A percentile compares a stretch with the other conserved stretches of the same genome.
phyloP scores from a whole-genome alignment of 768 basidiomycete species.

The Lactarius quietus region DNA sequence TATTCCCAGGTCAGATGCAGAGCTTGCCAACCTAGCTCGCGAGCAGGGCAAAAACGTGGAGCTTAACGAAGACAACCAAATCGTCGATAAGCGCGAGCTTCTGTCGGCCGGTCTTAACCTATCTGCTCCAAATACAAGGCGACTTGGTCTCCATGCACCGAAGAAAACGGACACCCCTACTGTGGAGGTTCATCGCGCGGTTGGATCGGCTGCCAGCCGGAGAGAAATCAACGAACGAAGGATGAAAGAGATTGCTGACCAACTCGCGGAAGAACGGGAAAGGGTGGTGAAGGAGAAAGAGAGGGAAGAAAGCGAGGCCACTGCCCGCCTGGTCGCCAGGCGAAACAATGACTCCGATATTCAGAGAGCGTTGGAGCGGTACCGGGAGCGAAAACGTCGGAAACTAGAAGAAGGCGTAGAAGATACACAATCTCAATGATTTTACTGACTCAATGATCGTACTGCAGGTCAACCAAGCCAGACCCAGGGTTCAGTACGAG shows the following conservation, averaged over 20 bases:
- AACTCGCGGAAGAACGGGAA: slow-evolving; percentile 72
- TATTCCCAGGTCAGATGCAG: slow-evolving; percentile 61
- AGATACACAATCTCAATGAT: neutral
- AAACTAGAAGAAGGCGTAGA: slow-evolving; percentile 48
- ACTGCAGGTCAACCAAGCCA: no score
- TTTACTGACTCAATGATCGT: no score
- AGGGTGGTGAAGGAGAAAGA: slow-evolving; percentile 54
- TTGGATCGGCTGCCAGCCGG: slow-evolving; percentile 75
- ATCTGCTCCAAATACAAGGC: slow-evolving; percentile 74
- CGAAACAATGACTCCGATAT: slow-evolving; percentile 76
- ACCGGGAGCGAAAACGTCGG: slow-evolving; percentile 74
- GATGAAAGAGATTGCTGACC: slow-evolving; percentile 67
- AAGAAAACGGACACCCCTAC: slow-evolving; percentile 34
- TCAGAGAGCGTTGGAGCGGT: slow-evolving; percentile 69
- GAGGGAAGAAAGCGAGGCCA: slow-evolving; percentile 58
- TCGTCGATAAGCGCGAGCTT: slow-evolving; percentile 92
- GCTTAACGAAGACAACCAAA: slow-evolving; percentile 95
- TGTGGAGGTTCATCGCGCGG: slow-evolving; percentile 63
- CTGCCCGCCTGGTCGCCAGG: slow-evolving; percentile 62
- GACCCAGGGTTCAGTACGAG: no score
- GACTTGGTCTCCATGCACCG: slow-evolving; percentile 46
- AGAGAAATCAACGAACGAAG: slow-evolving; percentile 84
- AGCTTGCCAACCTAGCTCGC: slow-evolving; percentile 65
- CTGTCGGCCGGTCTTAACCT: slow-evolving; percentile 91
- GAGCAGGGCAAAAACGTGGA: slow-evolving; percentile 83